A percentile compares a stretch with the other conserved stretches of the same genome.
Conservation (phyloP, 2,329 filamentous ascomycete genomes). For the Chaetomium globosum region DNA sequence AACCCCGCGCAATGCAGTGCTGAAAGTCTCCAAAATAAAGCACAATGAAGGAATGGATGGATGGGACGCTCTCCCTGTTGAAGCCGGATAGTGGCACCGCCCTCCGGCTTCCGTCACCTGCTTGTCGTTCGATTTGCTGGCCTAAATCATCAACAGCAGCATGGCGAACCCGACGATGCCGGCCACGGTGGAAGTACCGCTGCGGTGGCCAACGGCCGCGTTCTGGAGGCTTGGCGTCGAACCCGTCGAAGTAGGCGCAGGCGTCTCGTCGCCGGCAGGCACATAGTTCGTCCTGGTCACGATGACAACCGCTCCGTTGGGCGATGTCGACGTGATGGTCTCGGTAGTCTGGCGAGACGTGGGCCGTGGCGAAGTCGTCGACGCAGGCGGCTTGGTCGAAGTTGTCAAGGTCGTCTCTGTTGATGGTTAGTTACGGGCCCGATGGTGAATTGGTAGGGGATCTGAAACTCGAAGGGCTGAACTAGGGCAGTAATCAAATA, state of each 20-base stretch:
- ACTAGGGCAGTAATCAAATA: neutral
- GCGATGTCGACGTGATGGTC: constrained; percentile 51
- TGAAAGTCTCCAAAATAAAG: constrained; percentile 4
- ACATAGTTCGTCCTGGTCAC: constrained; percentile 56
- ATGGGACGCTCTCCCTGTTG: neutral
- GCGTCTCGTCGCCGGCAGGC: constrained; percentile 43
- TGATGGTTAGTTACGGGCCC: constrained; percentile 8
- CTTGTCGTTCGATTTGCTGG: neutral
- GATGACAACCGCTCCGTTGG: constrained; percentile 49
- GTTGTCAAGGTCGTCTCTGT: constrained; percentile 33
- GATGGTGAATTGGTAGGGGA: neutral
- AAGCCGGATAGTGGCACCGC: neutral
- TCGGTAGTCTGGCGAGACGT: constrained; percentile 41
- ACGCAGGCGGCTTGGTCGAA: neutral
- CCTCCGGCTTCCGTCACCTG: neutral
- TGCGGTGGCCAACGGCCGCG: constrained; percentile 27
- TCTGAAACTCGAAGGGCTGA: neutral
- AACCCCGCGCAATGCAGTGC: constrained; percentile 25
- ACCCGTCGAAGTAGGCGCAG: constrained; percentile 40
- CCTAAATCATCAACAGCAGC: constrained; percentile 12
- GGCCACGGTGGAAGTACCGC: neutral
- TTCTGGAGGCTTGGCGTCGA: constrained; percentile 44
- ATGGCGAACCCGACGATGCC: constrained; percentile 7
- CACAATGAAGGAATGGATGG: constrained; percentile 13
- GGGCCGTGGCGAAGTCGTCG: constrained; percentile 25